These are phyloP conservation scores for Paramecium sexaurelia DNA, from an alignment of 73 alveolate species.

Conservation along the genomic window DNA sequence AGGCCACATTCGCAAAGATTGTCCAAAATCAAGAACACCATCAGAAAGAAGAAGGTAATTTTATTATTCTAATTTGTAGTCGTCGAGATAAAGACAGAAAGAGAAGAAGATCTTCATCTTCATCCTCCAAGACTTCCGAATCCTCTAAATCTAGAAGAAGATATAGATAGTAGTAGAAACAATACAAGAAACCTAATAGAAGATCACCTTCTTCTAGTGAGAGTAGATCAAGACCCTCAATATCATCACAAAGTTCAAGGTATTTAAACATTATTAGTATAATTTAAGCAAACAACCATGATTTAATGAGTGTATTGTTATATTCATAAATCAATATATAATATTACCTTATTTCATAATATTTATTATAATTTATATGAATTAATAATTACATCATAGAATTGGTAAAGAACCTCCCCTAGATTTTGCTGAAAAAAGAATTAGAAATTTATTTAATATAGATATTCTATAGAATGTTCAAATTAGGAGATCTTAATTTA, in stretches of 20 bases:
- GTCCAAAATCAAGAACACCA: constrained; percentile 70
- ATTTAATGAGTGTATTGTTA: constrained; percentile 32
- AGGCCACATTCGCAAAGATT: constrained; percentile 75
- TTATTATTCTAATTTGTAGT: background rate
- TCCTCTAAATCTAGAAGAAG: constrained; percentile 60
- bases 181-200: constrained; percentile 9
- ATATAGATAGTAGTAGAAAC: background rate
- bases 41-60: constrained; percentile 23
- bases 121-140: constrained; percentile 52
- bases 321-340: constrained; percentile 7
- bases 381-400: background rate
- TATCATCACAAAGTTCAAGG: constrained; percentile 12
- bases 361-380: background rate
- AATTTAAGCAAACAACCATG: constrained; percentile 30
- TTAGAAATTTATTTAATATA: background rate
- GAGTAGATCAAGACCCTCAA: background rate
- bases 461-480: background rate
- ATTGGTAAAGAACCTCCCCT: background rate
- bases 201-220: constrained; percentile 53
- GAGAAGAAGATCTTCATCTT: constrained; percentile 62
- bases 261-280: background rate
- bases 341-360: background rate
- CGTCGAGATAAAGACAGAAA: constrained; percentile 11
- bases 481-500: background rate
- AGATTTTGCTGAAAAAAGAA: constrained; percentile 23